These are phyloP conservation scores for Alternaria viburni DNA, from an alignment of 2,329 filamentous ascomycete genomes.

Conservation along the genomic window DNA sequence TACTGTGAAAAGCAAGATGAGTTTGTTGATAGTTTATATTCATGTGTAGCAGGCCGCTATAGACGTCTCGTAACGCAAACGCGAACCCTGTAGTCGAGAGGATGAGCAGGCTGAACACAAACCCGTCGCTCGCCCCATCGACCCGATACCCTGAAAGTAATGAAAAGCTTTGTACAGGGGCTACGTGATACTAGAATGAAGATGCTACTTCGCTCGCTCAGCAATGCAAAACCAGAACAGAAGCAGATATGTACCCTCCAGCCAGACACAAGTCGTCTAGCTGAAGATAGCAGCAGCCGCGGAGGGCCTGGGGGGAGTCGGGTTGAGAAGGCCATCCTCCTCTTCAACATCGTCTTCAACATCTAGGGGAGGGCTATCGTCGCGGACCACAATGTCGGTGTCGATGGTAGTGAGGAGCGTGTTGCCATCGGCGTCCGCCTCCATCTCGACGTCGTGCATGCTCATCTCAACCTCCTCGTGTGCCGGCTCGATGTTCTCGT, in stretches of 20 bases:
- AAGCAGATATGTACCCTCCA: neutral
- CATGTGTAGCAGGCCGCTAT: neutral
- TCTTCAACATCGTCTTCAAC: neutral
- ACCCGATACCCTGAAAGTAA: neutral
- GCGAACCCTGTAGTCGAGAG: neutral
- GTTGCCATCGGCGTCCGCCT: neutral
- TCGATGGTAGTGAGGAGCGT: neutral
- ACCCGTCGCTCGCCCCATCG: neutral
- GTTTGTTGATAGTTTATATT: neutral
- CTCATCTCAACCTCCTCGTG: neutral
- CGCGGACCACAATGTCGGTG: neutral
- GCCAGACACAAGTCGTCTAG: neutral
- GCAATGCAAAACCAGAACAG: neutral
- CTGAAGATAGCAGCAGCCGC: neutral
- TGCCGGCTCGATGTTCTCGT: neutral
- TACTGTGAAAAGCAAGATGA: no score
- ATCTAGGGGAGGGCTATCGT: neutral
- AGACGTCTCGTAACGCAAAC: neutral
- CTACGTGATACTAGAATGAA: neutral
- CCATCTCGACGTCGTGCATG: neutral
- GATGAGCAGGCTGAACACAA: fast-evolving
- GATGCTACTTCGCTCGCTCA: neutral
- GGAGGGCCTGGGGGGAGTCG: neutral
- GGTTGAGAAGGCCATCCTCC: neutral
- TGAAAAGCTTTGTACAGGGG: neutral